Base-by-base conservation (phyloP, 306 rosid species). In the Begonia peltatifolia region DNA sequence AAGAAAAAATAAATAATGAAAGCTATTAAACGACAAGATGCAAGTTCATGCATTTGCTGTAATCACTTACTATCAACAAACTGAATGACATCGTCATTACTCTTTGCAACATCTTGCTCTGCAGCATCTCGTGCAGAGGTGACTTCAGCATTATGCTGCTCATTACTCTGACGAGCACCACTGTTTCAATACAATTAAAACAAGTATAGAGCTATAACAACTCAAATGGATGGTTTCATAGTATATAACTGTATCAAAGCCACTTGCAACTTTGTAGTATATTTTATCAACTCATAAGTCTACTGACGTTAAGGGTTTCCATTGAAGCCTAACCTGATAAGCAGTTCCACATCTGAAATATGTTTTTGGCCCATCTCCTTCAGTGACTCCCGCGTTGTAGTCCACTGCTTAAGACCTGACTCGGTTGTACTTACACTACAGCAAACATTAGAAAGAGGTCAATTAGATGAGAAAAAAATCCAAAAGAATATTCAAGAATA, bases 61-160 rank as follows among this genome's bases (percentile, higher is more conserved):
- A 17, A 50, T 16, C 11, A 68, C 84, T 81, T 56, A 88, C 96
- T 63, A 59, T 72, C 84, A 54, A 84, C 70, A 55, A 51, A 81
- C 63, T 57, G 74, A 56, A 79, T 71, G 47, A 77, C 14, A 59
- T 75, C 86, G 30, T 77, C 74, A 13, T 59, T 75, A 61, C 73
- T 74, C 67, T 74, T 65, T 22, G 79, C 76, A 51, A 81, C 94
- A 41, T 81, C 93, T 59, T 81, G 68, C 69, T 81, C 93, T 1
- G 81, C 80, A 16, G 74, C 68, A 42, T 55, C 57, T 53, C 87
- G 87, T 41, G 69, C 74, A 61, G 84, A 81, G 61, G 57, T 63
- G 60, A 88, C 68, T 73, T 88, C 96, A 5, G 17, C 41, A 18
- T 79, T 84, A 69, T 88, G 94, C 53, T 81, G 86, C 60, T 51